Conservation (phyloP, 106 monocot species). For the Hemerocallis citrina region DNA sequence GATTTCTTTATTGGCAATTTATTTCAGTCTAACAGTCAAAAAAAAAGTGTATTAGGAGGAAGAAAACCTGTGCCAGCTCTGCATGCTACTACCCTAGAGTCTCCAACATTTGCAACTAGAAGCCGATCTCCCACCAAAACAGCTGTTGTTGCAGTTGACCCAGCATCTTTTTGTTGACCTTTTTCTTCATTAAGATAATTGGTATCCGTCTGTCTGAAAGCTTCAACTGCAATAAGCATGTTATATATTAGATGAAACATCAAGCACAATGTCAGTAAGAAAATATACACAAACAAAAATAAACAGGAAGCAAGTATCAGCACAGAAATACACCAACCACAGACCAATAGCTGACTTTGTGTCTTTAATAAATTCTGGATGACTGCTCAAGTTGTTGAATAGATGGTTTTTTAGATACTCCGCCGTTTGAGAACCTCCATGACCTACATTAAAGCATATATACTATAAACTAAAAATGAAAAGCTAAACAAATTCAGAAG, state of each 20-base stretch:
- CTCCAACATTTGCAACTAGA: slow-evolving; percentile 78
- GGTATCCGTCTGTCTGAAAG: slow-evolving; percentile 53
- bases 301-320: slow-evolving; percentile 8
- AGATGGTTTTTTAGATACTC: slow-evolving; percentile 54
- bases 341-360: slow-evolving; percentile 59
- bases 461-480: slow-evolving; percentile 13
- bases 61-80: slow-evolving; percentile 41
- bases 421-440: slow-evolving; percentile 50
- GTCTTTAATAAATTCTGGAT: slow-evolving; percentile 53
- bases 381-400: slow-evolving; percentile 55
- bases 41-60: background rate
- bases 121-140: slow-evolving; percentile 47
- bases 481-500: background rate
- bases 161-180: slow-evolving; percentile 48
- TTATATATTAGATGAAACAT: slow-evolving; percentile 3
- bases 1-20: background rate
- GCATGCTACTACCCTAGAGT: slow-evolving; percentile 65
- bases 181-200: slow-evolving; percentile 39
- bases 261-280: background rate
- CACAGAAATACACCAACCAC: slow-evolving; percentile 28
- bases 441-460: slow-evolving; percentile 20
- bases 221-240: slow-evolving; percentile 35
- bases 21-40: background rate
- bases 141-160: slow-evolving; percentile 72
- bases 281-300: background rate